These are phyloP conservation scores for Cordyceps militaris DNA, from an alignment of 2,329 filamentous ascomycete genomes.

Conservation along the genomic window DNA sequence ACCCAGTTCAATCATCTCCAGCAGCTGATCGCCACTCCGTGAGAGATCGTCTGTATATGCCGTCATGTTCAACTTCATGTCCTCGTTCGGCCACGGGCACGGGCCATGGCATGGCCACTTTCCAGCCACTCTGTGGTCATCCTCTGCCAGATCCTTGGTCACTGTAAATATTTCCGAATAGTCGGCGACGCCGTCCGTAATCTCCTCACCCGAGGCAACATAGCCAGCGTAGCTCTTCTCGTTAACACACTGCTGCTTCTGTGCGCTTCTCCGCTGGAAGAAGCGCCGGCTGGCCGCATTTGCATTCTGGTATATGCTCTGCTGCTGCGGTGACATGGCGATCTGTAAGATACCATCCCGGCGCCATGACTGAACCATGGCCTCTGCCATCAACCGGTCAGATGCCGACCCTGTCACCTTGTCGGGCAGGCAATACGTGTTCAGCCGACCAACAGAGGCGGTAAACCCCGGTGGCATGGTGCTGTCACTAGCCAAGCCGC, in stretches of 20 bases:
- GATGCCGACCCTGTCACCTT: slow-evolving; percentile 26
- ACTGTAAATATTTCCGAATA: slow-evolving; percentile 48
- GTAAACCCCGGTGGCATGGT: slow-evolving; percentile 23
- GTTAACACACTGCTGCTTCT: slow-evolving; percentile 39
- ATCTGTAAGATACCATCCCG: slow-evolving; percentile 41
- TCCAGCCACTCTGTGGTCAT: slow-evolving; percentile 32
- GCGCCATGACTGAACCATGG: slow-evolving; percentile 36
- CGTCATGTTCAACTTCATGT: slow-evolving; percentile 33
- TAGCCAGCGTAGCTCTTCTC: slow-evolving; percentile 40
- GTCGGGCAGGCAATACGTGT: slow-evolving; percentile 36
- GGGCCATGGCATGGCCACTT: slow-evolving; percentile 44
- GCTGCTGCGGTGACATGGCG: slow-evolving; percentile 30
- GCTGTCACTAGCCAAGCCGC: background rate
- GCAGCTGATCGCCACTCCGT: slow-evolving; percentile 35
- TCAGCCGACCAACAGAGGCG: slow-evolving; percentile 23
- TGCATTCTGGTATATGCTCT: slow-evolving; percentile 29
- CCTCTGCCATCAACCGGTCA: slow-evolving; percentile 31
- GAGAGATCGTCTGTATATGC: slow-evolving; percentile 36
- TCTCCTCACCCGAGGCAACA: slow-evolving; percentile 42
- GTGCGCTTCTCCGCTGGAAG: slow-evolving; percentile 27
- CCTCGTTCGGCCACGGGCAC: slow-evolving; percentile 39
- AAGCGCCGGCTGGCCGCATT: slow-evolving; percentile 31
- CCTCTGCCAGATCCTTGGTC: slow-evolving; percentile 36
- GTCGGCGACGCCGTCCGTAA: slow-evolving; percentile 41
- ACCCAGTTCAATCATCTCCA: slow-evolving; percentile 39